Percentiles rank a stretch among this genome's conserved stretches.
phyloP scores from a whole-genome alignment of 306 rosid genomes.

The Quercus suber region DNA sequence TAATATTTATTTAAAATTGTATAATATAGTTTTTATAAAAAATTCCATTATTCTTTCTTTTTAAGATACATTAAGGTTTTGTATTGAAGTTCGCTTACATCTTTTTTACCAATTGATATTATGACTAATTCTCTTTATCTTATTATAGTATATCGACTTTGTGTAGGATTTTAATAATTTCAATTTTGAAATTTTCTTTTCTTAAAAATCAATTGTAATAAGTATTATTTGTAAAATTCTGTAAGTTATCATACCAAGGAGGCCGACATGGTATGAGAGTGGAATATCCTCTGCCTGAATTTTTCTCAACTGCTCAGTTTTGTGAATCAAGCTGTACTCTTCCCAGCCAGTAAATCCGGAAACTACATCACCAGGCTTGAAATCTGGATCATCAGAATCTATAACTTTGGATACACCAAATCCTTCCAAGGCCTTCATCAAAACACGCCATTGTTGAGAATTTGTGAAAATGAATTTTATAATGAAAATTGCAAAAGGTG shows the following conservation, averaged over 20 bases:
- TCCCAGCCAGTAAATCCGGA: constrained; percentile 48
- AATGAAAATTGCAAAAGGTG: not conserved
- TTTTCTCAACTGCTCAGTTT: constrained; percentile 29
- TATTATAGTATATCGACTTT: too few relatives aligned
- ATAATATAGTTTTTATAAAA: too few relatives aligned
- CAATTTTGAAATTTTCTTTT: too few relatives aligned
- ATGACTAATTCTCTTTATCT: too few relatives aligned
- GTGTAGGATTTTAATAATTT: too few relatives aligned
- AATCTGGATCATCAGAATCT: constrained; percentile 41
- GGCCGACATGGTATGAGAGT: constrained; percentile 50
- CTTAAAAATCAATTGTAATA: not conserved
- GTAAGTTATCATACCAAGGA: constrained; percentile 39
- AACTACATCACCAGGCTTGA: constrained; percentile 41
- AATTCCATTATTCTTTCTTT: too few relatives aligned
- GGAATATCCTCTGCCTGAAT: constrained; percentile 33
- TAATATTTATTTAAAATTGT: too few relatives aligned
- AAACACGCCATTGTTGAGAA: not conserved
- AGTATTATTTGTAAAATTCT: not conserved
- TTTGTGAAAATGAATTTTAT: not conserved
- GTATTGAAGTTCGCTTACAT: too few relatives aligned
- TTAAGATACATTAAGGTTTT: too few relatives aligned
- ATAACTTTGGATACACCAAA: constrained; percentile 49
- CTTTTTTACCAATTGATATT: too few relatives aligned
- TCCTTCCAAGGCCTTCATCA: constrained; percentile 46
- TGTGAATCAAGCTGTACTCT: constrained; percentile 39